A percentile compares a stretch with the other conserved stretches of the same genome.
Evolutionary conservation across 495 filamentous ascomycete genomes (phyloP).

Genomic region (Aspergillus hancockii): DNA sequence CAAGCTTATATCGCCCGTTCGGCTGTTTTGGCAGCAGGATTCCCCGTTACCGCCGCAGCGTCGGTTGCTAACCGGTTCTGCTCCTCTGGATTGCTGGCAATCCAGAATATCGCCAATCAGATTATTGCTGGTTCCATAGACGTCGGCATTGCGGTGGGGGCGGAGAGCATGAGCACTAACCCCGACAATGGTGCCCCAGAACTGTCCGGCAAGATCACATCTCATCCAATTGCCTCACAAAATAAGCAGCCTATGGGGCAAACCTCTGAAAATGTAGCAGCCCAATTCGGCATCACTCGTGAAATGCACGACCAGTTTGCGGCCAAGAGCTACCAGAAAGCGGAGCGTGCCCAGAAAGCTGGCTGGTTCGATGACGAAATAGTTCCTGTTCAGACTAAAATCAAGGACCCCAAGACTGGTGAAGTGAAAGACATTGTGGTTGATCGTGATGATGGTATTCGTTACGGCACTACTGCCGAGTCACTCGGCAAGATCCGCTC

Average conservation of each 20-base stretch:
- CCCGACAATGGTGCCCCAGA: constrained; percentile 68
- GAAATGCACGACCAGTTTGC: constrained; percentile 80
- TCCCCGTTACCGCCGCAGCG: constrained; percentile 80
- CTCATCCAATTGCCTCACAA: constrained; percentile 73
- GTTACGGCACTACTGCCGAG: constrained; percentile 86
- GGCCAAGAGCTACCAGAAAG: constrained; percentile 79
- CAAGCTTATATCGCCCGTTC: constrained; percentile 85
- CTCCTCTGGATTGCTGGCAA: constrained; percentile 88
- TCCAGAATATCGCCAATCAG: constrained; percentile 89
- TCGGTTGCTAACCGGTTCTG: constrained; percentile 91
- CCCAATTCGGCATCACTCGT: constrained; percentile 79
- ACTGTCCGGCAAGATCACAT: constrained; percentile 71
- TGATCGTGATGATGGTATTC: constrained; percentile 84
- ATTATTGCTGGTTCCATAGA: constrained; percentile 82
- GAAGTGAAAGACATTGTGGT: constrained; percentile 75
- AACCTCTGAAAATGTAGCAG: constrained; percentile 90
- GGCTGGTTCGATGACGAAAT: constrained; percentile 94
- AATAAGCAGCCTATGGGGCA: constrained; percentile 94
- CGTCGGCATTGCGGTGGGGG: constrained; percentile 82
- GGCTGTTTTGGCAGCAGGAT: constrained; percentile 85
- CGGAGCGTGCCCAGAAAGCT: constrained; percentile 87
- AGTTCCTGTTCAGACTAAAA: constrained; percentile 73
- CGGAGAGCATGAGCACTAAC: constrained; percentile 82
- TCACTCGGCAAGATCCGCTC: constrained; percentile 77
- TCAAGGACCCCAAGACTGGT: constrained; percentile 82